Evolutionary conservation across 2,329 filamentous ascomycete genomes (phyloP).

Genomic region (Arthrinium puccinioides): DNA sequence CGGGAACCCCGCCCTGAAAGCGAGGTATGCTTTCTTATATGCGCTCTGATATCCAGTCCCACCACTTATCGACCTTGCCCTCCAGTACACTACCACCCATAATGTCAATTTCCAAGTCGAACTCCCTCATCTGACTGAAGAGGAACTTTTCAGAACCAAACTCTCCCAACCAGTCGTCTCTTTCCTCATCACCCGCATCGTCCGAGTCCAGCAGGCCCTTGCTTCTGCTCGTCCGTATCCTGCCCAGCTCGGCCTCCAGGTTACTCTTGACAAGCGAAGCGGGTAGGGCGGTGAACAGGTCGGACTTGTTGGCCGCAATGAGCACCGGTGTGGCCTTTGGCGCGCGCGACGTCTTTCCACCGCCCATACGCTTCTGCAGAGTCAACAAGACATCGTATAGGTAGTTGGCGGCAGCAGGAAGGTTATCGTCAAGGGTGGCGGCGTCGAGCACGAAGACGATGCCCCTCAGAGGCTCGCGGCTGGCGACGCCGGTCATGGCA

Average conservation of each 20-base stretch:
- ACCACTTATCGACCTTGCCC: constrained; percentile 74
- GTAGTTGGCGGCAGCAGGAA: constrained; percentile 73
- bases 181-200: constrained; percentile 56
- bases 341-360: constrained; percentile 47
- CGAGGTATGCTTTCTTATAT: constrained; percentile 44
- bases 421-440: constrained; percentile 53
- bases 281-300: constrained; percentile 88
- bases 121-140: constrained; percentile 78
- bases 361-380: constrained; percentile 66
- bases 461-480: constrained; percentile 32
- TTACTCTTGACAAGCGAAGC: constrained; percentile 64
- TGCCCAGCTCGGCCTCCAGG: constrained; percentile 74
- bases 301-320: constrained; percentile 89
- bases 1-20: no score
- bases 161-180: constrained; percentile 78
- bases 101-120: constrained; percentile 71
- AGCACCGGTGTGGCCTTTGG: constrained; percentile 63
- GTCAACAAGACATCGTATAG: constrained; percentile 82
- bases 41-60: constrained; percentile 78
- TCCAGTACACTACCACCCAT: constrained; percentile 66
- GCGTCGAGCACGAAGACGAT: constrained; percentile 89
- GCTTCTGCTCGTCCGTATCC: constrained; percentile 67
- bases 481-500: constrained; percentile 45
- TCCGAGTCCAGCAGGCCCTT: constrained; percentile 78
- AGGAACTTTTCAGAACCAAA: constrained; percentile 70